Percentiles rank a stretch among this genome's conserved stretches.
Conservation (phyloP, 495 filamentous ascomycete genomes). For the Penicillium alfredii region DNA sequence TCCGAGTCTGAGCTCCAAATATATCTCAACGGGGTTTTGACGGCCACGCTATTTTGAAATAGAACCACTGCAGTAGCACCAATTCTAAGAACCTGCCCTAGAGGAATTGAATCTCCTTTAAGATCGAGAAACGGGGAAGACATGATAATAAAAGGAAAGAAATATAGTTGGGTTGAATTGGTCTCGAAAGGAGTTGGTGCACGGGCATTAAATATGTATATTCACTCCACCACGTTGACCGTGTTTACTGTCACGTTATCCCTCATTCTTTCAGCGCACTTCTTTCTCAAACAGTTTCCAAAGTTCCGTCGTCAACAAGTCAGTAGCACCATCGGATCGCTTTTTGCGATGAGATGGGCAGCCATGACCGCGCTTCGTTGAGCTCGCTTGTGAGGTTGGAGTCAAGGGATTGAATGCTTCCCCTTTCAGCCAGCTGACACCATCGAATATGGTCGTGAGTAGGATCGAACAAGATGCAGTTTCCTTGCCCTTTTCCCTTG, state of each 20-base stretch:
- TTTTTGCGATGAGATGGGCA: conserved; percentile 10
- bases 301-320: too few relatives aligned
- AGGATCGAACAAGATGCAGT: conserved; percentile 9
- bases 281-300: too few relatives aligned
- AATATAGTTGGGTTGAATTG: too few relatives aligned
- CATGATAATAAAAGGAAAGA: too few relatives aligned
- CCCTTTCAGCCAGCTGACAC: conserved; percentile 9
- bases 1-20: conserved; percentile 18
- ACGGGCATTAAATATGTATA: too few relatives aligned
- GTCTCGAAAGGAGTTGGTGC: too few relatives aligned
- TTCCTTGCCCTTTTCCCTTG: conserved; percentile 4
- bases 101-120: conserved; percentile 10
- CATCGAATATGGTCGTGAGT: conserved; percentile 8
- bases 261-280: too few relatives aligned
- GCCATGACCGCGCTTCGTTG: conserved; percentile 4
- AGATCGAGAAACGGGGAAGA: conserved; percentile 9
- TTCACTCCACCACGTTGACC: too few relatives aligned
- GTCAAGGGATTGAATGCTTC: conserved; percentile 1
- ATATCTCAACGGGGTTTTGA: conserved; percentile 18
- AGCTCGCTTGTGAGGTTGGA: conserved; percentile 10
- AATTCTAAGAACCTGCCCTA: conserved; percentile 13
- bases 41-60: conserved; percentile 13
- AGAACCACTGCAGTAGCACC: conserved; percentile 18
- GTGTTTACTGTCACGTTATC: too few relatives aligned
- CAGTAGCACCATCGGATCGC: too few relatives aligned